A percentile compares a stretch with the other conserved stretches of the same genome.
These are phyloP conservation scores for Kodamaea fungicola DNA, from an alignment of 1,139 yeast genomes.

Conservation along the genomic window DNA sequence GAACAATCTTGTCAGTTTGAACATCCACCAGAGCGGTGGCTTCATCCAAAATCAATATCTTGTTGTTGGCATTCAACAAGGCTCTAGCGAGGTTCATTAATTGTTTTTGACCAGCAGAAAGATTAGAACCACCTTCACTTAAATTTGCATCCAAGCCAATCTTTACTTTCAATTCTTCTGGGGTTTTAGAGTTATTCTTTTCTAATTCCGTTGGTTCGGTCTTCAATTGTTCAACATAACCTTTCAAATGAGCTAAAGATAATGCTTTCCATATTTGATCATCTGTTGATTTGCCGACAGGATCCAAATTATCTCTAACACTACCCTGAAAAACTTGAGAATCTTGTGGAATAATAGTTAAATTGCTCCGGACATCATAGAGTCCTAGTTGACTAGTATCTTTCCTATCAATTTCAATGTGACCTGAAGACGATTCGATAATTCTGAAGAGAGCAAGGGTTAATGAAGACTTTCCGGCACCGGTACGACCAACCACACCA, in stretches of 20 bases:
- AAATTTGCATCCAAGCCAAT: constrained; percentile 17
- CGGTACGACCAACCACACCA: constrained; percentile 32
- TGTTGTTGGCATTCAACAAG: constrained; percentile 14
- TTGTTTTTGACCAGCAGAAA: constrained; percentile 22
- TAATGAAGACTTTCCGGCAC: constrained; percentile 31
- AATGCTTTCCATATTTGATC: constrained; percentile 26
- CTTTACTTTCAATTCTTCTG: constrained; percentile 11
- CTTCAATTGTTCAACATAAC: constrained; percentile 26
- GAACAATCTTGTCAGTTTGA: constrained; percentile 23
- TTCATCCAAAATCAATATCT: constrained; percentile 23
- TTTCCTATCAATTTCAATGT: constrained; percentile 24
- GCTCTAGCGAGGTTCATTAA: constrained; percentile 21
- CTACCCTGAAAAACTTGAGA: constrained; percentile 28
- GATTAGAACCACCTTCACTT: constrained; percentile 18
- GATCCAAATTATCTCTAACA: constrained; percentile 28
- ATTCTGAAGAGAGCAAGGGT: constrained; percentile 29
- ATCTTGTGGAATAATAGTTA: constrained; percentile 31
- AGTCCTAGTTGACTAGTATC: constrained; percentile 24
- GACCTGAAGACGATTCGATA: constrained; percentile 25
- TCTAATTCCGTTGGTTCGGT: constrained; percentile 20
- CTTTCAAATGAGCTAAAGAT: constrained; percentile 27
- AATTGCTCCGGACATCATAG: constrained; percentile 24
- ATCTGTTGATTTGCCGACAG: constrained; percentile 21
- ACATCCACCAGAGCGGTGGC: constrained; percentile 27
- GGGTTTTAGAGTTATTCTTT: constrained; percentile 13